phyloP scores from a whole-genome alignment of 2,329 filamentous ascomycete genomes.

The Drechslerella coelobrocha region DNA sequence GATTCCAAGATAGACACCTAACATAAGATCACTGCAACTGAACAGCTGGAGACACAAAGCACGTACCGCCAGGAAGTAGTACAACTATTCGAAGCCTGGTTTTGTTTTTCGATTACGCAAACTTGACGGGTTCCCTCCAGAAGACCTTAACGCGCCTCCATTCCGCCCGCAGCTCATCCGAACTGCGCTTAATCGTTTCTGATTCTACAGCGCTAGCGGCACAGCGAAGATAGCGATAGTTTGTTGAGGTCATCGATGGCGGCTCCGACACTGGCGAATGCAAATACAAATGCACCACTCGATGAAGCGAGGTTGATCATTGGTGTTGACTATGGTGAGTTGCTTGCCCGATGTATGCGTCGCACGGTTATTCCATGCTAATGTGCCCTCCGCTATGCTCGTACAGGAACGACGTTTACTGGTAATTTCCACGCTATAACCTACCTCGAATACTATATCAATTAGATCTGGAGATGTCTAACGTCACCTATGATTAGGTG shows the following conservation, averaged over 20 bases:
- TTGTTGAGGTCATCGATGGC: conserved; percentile 22
- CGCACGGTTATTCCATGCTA: neutral
- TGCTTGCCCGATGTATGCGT: neutral
- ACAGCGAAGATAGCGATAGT: conserved; percentile 35
- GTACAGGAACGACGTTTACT: conserved; percentile 42
- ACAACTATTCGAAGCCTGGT: no score
- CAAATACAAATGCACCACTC: conserved; percentile 2
- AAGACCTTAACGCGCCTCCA: no score
- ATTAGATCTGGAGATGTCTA: neutral
- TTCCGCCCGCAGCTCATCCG: no score
- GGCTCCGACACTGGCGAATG: neutral
- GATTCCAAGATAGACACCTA: neutral
- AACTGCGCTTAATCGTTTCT: no score
- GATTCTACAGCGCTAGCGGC: neutral
- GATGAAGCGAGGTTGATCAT: conserved; percentile 48
- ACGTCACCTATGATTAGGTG: conserved; percentile 19
- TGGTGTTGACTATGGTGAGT: conserved; percentile 47
- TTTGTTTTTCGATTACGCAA: no score
- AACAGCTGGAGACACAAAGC: no score
- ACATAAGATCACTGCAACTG: neutral
- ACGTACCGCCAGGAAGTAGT: no score
- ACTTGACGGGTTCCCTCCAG: neutral
- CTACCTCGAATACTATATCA: neutral
- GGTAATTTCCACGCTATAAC: conserved; percentile 22
- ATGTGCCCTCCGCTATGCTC: neutral